phyloP scores from a whole-genome alignment of 164 flowering plant species.

The Vitis amurensis region DNA sequence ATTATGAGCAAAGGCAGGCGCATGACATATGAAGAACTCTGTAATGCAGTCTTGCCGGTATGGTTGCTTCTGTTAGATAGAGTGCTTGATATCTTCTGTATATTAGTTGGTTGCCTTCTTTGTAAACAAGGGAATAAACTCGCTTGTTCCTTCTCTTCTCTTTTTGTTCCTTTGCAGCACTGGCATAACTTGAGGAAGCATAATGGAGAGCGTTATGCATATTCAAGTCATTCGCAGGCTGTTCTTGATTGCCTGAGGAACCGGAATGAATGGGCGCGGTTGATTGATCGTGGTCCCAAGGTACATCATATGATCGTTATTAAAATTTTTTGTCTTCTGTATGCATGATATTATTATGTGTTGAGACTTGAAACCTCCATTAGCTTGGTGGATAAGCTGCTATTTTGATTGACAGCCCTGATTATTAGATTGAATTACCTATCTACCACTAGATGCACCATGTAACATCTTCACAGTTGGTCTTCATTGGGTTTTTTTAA shows the following conservation, averaged over 20 bases:
- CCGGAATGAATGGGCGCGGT: conserved; percentile 85
- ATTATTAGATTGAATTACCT: too few relatives aligned
- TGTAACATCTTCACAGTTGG: too few relatives aligned
- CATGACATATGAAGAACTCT: conserved; percentile 90
- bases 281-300: conserved; percentile 97
- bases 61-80: conserved; percentile 13
- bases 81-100: conserved; percentile 1
- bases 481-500: too few relatives aligned
- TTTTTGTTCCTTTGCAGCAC: conserved; percentile 50
- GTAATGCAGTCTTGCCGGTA: conserved; percentile 91
- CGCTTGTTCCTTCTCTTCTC: background rate
- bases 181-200: conserved; percentile 90
- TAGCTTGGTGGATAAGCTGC: background rate
- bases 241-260: conserved; percentile 97
- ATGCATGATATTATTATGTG: background rate
- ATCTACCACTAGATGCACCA: too few relatives aligned
- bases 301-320: conserved; percentile 25
- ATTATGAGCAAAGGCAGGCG: conserved; percentile 88
- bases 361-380: background rate
- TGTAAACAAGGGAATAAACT: background rate
- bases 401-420: background rate
- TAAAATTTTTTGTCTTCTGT: background rate
- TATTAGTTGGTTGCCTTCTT: background rate
- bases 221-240: conserved; percentile 94
- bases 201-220: conserved; percentile 96